Base-by-base conservation (phyloP, 495 filamentous ascomycete species). In the Xylaria telfairii region DNA sequence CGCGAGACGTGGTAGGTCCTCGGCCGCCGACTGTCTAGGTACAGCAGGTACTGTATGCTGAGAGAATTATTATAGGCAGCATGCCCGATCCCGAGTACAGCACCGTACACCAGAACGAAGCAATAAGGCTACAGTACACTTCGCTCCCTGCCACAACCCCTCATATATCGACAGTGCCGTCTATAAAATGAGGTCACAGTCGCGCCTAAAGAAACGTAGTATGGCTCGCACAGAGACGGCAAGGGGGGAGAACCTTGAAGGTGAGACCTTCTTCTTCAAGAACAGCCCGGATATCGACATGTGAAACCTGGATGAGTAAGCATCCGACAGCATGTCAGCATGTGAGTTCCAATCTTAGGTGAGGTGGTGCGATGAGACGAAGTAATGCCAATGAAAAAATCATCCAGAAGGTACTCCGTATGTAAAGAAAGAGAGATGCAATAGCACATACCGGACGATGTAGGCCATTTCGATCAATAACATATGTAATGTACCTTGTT, bases 251-350 rank as follows among this genome's bases (percentile, higher is more conserved):
- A 42, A n/a, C n/a, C n/a, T n/a, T n/a, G 1, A 24, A 15, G 3
- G 37, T 24, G n/a, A 62, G 21, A 39, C 37, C 30, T 37, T 61
- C 59, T 30, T 44, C 26, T 64, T 44, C 39, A 32, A 42, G 61
- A 42, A 63, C 24, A 30, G 26, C 26, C 21, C 15, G 21, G 59
- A 42, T 42, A 42, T 5, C 41, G 39, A 64, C 61, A 64, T 64
- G 61, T 64, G 61, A 64, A 64, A 42, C n/a, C 10, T n/a, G 4
- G 41, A 64, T 64, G 61, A 64, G 24, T 64, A 26, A 64, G 61
- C 41, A n/a, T 41, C 34, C 15, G 37, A 42, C 37, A 7, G 21
- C 34, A 42, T 62, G 34, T 28, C 37, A 62, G 30, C 28, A 24
- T 21, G 6, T 24, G 37, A 42, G 37, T 24, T 62, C 21, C 28